Base-by-base conservation (phyloP, 495 filamentous ascomycete genomes). In the Articulospora tetracladia region DNA sequence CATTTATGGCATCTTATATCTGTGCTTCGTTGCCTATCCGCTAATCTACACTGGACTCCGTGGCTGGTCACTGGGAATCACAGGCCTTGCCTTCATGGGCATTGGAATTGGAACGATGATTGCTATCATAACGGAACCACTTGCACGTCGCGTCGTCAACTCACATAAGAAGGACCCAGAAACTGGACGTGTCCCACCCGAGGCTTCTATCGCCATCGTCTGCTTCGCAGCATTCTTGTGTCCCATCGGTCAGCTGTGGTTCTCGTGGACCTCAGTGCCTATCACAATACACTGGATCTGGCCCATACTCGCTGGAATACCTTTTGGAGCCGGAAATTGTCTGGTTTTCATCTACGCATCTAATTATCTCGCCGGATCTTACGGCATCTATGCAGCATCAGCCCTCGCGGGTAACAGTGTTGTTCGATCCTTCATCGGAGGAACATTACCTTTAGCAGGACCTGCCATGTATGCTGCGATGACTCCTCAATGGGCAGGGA, bases 11-110 rank as follows among this genome's bases (percentile, higher is more conserved):
- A 90, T 92, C 53, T 77, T 96, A 0, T 95, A 95, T 69, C 80
- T 95, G 32, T 92, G 91, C 73, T 96, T 97, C 73, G 85, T 91
- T 27, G 90, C 90, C 23, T 84, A 83, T 66, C 92, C 92, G 4
- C 87, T 95, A 56, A 86, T 96, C 54, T 96, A 90, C 73, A 76
- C 83, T 25, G 61, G 50, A 15, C 67, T 85, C 57, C 88, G 91
- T 28, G 84, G 85, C 64, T 96, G 92, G 92, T 80, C 79, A 36
- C 77, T 86, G 39, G 86, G 88, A 46, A 68, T 90, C 32, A 78
- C 84, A 1, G 89, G 89, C n/a, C 82, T 96, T 1, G 77, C 90
- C 7, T 96, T 94, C 73, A 67, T 86, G 3, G 90, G 91, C 26
- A 92, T 97, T 56, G 90, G 90, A 62, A 73, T 89, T 59, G 92